Evolutionary conservation across 495 filamentous ascomycete genomes (phyloP), one percentile per base, ranked within the genome.

Genomic region (Cetradonia linearis): DNA sequence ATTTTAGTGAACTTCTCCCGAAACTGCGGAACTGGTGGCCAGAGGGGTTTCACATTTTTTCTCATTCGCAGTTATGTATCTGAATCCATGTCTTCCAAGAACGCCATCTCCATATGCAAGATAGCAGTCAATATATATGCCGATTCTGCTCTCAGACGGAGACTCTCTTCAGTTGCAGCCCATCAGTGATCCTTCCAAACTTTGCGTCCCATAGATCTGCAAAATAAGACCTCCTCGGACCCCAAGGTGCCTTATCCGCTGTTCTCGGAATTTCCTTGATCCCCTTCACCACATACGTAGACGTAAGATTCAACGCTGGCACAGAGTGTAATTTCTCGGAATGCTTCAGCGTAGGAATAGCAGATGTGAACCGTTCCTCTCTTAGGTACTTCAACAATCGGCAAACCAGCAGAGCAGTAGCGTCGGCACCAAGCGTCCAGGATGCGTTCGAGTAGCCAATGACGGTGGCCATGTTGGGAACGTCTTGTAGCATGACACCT

Each of bases 401-500:
- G 36, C 8, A 7, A 9, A 60, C 36, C 8, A 53, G 33, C 2
- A 53, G 25, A 11, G 58, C 58, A 9, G 58, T 54, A 10, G 48
- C 58, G 27, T 60, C 58, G 11, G 48, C 58, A 28, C 58, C 58
- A 16, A 60, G 58, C 48, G 58, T 44, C 58, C 58, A 60, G 11
- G 47, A 25, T 13, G n/a, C 37, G 7, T 60, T 53, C 27, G 27
- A 40, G 34, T 53, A 60, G 6, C 47, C 47, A 4, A 53, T n/a
- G 2, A 53, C 47, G 0, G 14, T 23, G 1, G 58, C 58, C 48
- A 53, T 16, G 23, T 53, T 60, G 0, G 58, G 58, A 18, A 52
- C 16, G 36, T 60, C 58, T 23, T 53, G 58, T 25, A 60, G 58
- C 58, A 60, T 53, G 3, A 18, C 48, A 3, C 36, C 36, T 31